Evolutionary conservation across 148 eudicot species (phyloP).

Genomic region (Hydrangea macrophylla): DNA sequence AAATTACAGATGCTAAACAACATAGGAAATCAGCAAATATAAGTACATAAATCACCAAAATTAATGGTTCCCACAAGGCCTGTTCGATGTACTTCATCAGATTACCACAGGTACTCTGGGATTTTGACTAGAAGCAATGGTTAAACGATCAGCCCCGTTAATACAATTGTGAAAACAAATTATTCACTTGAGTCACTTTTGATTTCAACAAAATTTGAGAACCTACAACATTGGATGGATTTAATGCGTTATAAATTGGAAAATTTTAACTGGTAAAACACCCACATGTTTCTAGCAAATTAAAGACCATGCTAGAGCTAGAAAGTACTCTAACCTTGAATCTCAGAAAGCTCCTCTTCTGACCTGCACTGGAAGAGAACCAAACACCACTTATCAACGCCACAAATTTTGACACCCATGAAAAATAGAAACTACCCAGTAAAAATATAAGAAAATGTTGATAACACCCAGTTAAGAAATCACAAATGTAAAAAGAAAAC

Average conservation of each 20-base stretch:
- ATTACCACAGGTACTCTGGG: neutral
- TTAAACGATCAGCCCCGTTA: neutral
- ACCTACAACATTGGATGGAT: neutral
- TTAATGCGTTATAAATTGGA: neutral
- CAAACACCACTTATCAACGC: conserved; percentile 31
- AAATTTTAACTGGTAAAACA: too few relatives aligned
- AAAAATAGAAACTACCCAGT: neutral
- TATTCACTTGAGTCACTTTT: neutral
- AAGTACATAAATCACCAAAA: neutral
- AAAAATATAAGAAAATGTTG: too few relatives aligned
- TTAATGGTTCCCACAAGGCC: neutral
- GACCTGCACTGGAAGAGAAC: conserved; percentile 83
- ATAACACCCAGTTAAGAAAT: too few relatives aligned
- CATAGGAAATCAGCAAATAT: neutral
- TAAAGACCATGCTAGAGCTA: neutral
- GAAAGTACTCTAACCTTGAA: conserved; percentile 60
- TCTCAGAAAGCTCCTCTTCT: conserved; percentile 88
- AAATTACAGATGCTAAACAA: neutral
- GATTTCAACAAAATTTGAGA: neutral
- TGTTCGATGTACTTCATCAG: neutral
- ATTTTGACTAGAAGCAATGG: neutral
- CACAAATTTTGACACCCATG: conserved; percentile 4
- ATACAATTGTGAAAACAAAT: neutral
- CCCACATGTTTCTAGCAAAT: too few relatives aligned
- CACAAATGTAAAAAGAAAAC: too few relatives aligned